Conservation (phyloP, 2,329 filamentous ascomycete genomes). For the Hypoxylon sp. region DNA sequence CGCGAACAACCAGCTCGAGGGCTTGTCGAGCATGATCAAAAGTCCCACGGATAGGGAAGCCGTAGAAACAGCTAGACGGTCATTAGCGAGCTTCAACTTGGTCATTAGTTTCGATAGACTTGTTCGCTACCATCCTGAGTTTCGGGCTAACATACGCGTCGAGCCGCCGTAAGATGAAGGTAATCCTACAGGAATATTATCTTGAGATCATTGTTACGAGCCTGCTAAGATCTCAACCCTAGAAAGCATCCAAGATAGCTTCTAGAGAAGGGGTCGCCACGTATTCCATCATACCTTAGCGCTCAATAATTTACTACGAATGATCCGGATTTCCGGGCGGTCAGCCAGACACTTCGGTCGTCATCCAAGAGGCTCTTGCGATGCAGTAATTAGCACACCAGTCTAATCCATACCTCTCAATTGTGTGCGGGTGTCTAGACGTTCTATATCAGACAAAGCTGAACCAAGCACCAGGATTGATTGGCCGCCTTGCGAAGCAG, state of each 20-base stretch:
- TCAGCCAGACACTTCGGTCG: constrained; percentile 2
- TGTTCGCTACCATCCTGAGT: constrained; percentile 25
- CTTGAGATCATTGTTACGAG: constrained; percentile 1
- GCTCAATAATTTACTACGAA: background rate
- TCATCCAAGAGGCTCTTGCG: constrained; percentile 25
- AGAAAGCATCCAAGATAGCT: background rate
- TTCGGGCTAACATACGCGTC: constrained; percentile 7
- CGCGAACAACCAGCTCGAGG: constrained; percentile 16
- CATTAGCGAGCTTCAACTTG: constrained; percentile 22
- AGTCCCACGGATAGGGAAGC: constrained; percentile 27
- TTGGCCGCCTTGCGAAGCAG: constrained; percentile 35
- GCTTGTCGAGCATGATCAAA: constrained; percentile 15
- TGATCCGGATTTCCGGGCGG: constrained; percentile 8
- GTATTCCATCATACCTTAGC: background rate
- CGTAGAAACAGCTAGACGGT: constrained; percentile 9
- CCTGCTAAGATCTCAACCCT: background rate
- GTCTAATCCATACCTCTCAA: constrained; percentile 1
- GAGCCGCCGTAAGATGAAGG: background rate
- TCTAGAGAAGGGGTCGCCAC: background rate
- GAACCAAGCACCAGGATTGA: constrained; percentile 24
- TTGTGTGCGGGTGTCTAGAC: constrained; percentile 14
- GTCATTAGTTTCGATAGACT: constrained; percentile 21
- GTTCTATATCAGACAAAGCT: constrained; percentile 26
- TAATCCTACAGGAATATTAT: constrained; percentile 14
- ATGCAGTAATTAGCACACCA: constrained; percentile 6